Evolutionary conservation across 345 rosid species (phyloP), one percentile per base, ranked within the genome.

Genomic region (Salix viminalis): DNA sequence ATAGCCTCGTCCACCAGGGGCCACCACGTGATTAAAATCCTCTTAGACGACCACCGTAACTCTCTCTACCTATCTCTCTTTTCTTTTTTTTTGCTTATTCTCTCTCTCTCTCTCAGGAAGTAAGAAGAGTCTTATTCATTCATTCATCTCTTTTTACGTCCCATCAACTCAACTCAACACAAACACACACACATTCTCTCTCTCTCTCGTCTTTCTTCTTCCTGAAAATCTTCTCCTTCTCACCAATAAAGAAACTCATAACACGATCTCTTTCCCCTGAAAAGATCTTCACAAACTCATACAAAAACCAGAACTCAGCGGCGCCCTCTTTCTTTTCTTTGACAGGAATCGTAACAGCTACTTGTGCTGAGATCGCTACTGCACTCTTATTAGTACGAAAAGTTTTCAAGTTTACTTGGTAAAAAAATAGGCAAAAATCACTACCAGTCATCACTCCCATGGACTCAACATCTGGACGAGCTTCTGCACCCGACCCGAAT

Each of bases 1-100:
- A 73, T 42, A 10, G 74, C 73, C 77, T 16, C 12, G 66, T 79
- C 73, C 24, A 41, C 0, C 5, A 34, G 69, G 80, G 81, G 77
- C 77, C 81, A 73, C 81, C 81, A 73, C 23, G 74, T 79, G 81
- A 78, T 13, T 12, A 30, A 39, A 50, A 32, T 68, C 41, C 61
- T n/a, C 32, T 24, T 30, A 34, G 39, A 32, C 75, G 52, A 70
- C 70, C 61, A 37, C 68, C 34, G 13, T 28, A 30, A 13, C 42
- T n/a, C 64, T n/a, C 71, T 24, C 9, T 23, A 5, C 8, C 41
- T 50, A 8, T 32, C 2, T n/a, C 5, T 14, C 32, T 28, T 28
- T 5, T 48, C 0, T 5, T 2, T 11, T 14, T 32, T 16, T 5
- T 26, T n/a, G 8, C n/a, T n/a, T 71, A 15, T 32, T n/a, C 62